Percentiles rank a stretch among this genome's conserved stretches.
Conservation (phyloP, 495 filamentous ascomycete species). For the Penicillium macrosclerotiorum region DNA sequence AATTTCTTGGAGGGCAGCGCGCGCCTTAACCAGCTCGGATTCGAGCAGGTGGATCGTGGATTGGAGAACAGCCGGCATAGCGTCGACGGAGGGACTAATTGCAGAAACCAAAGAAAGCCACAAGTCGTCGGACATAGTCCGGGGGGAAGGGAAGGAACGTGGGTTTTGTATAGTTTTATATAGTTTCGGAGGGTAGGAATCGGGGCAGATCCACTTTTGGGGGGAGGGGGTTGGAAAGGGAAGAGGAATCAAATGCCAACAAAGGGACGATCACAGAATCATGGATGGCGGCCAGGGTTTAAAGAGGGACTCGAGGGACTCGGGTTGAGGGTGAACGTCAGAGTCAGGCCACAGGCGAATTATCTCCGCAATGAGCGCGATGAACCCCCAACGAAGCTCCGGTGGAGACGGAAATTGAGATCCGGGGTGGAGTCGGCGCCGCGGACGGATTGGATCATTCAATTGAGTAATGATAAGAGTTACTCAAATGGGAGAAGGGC, state of each 20-base stretch:
- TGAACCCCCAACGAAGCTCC: constrained; percentile 8
- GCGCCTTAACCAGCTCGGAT: constrained; percentile 44
- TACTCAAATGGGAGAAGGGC: not conserved
- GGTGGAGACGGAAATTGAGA: constrained; percentile 20
- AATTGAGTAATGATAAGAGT: constrained; percentile 19
- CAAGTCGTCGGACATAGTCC: constrained; percentile 39
- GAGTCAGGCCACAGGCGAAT: not conserved
- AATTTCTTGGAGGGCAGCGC: constrained; percentile 42
- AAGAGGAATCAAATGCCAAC: not conserved
- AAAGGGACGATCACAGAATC: not conserved
- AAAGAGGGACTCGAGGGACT: not conserved
- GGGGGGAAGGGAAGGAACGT: too few relatives aligned
- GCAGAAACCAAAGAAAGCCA: constrained; percentile 36
- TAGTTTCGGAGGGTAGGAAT: not conserved
- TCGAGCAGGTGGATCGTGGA: constrained; percentile 45
- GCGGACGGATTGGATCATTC: constrained; percentile 10
- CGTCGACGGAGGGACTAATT: constrained; percentile 33
- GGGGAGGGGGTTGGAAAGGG: not conserved
- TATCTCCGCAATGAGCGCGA: not conserved
- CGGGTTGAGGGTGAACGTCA: not conserved
- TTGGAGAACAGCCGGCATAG: constrained; percentile 43
- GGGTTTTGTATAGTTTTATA: too few relatives aligned
- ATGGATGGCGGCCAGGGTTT: constrained; percentile 1
- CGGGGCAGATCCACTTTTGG: not conserved
- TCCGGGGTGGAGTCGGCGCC: constrained; percentile 8